These are phyloP conservation scores for Stagonosporopsis cucurbitacearum DNA, from an alignment of 2,329 filamentous ascomycete genomes.

Conservation along the genomic window DNA sequence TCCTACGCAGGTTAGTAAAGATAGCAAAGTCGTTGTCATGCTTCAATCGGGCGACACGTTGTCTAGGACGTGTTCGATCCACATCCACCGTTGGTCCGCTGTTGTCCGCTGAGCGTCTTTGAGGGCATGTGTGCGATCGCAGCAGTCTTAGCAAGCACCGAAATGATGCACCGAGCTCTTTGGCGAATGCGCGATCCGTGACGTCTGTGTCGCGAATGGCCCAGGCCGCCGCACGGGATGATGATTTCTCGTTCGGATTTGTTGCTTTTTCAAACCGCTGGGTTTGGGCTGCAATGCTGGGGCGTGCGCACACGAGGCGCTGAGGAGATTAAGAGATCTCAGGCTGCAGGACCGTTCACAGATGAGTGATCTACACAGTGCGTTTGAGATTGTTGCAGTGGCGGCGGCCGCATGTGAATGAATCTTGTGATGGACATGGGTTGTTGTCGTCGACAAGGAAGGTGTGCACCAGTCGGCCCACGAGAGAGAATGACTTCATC, in stretches of 20 bases:
- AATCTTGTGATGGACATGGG: slow-evolving; percentile 24
- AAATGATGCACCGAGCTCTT: slow-evolving; percentile 22
- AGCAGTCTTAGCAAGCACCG: slow-evolving; percentile 23
- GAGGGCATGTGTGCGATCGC: slow-evolving; percentile 27
- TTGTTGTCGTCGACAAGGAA: slow-evolving; percentile 14
- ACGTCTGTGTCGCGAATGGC: slow-evolving; percentile 22
- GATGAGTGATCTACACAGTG: slow-evolving; percentile 19
- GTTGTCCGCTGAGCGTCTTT: slow-evolving; percentile 13
- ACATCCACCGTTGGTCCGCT: slow-evolving; percentile 14
- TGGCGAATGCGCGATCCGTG: slow-evolving; percentile 13
- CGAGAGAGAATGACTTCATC: slow-evolving; percentile 31
- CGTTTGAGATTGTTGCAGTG: slow-evolving; percentile 11
- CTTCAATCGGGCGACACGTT: neutral
- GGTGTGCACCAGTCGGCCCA: slow-evolving; percentile 23
- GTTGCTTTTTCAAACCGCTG: slow-evolving; percentile 25
- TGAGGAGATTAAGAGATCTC: slow-evolving; percentile 17
- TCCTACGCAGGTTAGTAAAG: slow-evolving; percentile 3
- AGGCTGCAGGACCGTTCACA: slow-evolving; percentile 14
- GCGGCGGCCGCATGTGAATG: slow-evolving; percentile 3
- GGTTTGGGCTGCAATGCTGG: slow-evolving; percentile 24
- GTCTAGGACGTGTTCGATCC: neutral
- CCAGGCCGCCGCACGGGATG: slow-evolving; percentile 1
- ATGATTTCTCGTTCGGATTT: slow-evolving; percentile 17
- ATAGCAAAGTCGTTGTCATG: slow-evolving; percentile 3
- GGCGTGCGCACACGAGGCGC: slow-evolving; percentile 13